Evolutionary conservation across 352 stramenopile genomes (phyloP).

Genomic region (Phytophthora macrochlamydospora): DNA sequence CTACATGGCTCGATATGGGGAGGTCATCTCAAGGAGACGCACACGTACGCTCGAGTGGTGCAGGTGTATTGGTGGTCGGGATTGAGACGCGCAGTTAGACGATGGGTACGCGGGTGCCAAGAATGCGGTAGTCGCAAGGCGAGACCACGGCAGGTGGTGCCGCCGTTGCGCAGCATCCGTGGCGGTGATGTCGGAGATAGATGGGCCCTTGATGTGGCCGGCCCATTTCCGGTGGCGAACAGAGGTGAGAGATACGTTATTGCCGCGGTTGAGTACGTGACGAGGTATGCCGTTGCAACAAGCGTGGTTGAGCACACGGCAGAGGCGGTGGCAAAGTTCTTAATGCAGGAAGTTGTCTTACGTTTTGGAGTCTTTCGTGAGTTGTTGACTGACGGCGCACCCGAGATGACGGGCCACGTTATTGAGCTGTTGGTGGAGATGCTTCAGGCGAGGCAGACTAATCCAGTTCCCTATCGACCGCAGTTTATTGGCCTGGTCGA

Average conservation of each 20-base stretch:
- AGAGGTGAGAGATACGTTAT: not conserved
- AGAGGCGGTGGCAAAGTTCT: not conserved
- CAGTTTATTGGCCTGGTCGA: too few relatives aligned
- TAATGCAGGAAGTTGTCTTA: not conserved
- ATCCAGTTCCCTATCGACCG: too few relatives aligned
- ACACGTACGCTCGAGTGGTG: not conserved
- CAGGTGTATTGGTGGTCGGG: not conserved
- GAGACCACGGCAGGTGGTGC: not conserved
- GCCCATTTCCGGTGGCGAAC: not conserved
- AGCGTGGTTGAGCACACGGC: not conserved
- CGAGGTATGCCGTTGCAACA: not conserved
- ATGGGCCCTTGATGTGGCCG: not conserved
- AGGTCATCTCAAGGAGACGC: not conserved
- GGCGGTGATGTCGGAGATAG: not conserved
- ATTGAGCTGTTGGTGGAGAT: too few relatives aligned
- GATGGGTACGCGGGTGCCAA: not conserved
- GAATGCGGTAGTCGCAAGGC: not conserved
- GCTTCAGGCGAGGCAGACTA: too few relatives aligned
- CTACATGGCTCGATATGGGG: not conserved
- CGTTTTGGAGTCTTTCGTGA: too few relatives aligned
- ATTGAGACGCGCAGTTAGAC: not conserved
- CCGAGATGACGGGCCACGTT: too few relatives aligned
- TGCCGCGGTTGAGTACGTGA: not conserved
- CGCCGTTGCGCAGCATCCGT: not conserved
- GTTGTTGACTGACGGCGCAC: too few relatives aligned